phyloP scores from a whole-genome alignment of 2,329 filamentous ascomycete genomes.

The Pseudocercospora fijiensis region DNA sequence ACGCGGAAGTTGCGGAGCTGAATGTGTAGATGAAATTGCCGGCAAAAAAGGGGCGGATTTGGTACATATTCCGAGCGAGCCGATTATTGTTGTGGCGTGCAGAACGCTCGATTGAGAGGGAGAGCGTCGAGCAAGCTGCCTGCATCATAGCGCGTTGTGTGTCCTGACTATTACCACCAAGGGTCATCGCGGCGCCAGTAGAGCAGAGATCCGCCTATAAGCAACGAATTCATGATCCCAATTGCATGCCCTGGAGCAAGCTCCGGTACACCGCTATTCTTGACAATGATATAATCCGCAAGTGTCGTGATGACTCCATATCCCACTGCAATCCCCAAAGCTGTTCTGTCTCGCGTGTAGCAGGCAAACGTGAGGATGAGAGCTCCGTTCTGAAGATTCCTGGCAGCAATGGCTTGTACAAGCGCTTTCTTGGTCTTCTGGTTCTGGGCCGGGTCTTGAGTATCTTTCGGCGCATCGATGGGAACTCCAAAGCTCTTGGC shows the following conservation, averaged over 20 bases:
- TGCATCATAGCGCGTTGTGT: neutral
- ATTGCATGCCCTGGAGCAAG: conserved; percentile 33
- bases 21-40: conserved; percentile 26
- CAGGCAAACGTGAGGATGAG: conserved; percentile 35
- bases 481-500: conserved; percentile 38
- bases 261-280: conserved; percentile 32
- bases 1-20: conserved; percentile 33
- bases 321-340: conserved; percentile 34
- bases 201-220: conserved; percentile 34
- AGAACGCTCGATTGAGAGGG: neutral
- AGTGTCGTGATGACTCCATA: conserved; percentile 33
- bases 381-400: conserved; percentile 37
- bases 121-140: neutral
- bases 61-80: neutral
- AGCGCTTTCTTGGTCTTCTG: conserved; percentile 33
- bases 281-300: conserved; percentile 35
- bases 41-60: neutral
- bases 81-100: neutral
- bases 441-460: conserved; percentile 20
- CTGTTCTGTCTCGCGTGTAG: conserved; percentile 35
- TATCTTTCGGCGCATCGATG: conserved; percentile 22
- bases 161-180: conserved; percentile 9
- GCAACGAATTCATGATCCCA: conserved; percentile 31
- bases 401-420: conserved; percentile 32
- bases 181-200: conserved; percentile 34